phyloP scores from a whole-genome alignment of 2,329 filamentous ascomycete genomes.

The Hypoxylon sp. region DNA sequence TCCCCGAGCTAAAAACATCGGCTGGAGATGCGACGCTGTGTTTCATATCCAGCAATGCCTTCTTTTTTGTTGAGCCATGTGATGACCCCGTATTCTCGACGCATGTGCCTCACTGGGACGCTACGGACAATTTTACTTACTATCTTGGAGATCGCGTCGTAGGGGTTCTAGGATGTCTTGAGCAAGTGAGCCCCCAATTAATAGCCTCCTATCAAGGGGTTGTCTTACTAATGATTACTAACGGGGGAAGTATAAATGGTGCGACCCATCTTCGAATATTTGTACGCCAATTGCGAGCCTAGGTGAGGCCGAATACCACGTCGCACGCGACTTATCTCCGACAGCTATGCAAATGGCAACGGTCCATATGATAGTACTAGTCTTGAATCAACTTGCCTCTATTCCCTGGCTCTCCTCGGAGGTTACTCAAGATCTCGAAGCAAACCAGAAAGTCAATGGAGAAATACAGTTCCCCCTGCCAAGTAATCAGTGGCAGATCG shows the following conservation, averaged over 20 bases:
- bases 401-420: neutral
- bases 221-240: neutral
- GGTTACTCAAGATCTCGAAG: neutral
- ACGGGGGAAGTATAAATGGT: neutral
- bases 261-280: neutral
- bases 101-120: neutral
- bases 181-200: neutral
- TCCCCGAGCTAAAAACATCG: no score
- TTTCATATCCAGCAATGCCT: no score
- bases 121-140: neutral
- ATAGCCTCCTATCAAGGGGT: neutral
- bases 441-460: neutral
- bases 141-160: neutral
- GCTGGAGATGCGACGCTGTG: no score
- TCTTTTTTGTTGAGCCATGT: no score
- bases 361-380: neutral
- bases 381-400: constrained; percentile 1
- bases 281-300: neutral
- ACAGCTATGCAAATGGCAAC: neutral
- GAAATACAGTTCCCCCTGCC: neutral
- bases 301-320: neutral
- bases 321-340: neutral
- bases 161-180: neutral
- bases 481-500: neutral
- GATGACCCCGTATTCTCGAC: neutral